Evolutionary conservation across 345 rosid genomes (phyloP).

Genomic region (Euphorbia pulcherrima): DNA sequence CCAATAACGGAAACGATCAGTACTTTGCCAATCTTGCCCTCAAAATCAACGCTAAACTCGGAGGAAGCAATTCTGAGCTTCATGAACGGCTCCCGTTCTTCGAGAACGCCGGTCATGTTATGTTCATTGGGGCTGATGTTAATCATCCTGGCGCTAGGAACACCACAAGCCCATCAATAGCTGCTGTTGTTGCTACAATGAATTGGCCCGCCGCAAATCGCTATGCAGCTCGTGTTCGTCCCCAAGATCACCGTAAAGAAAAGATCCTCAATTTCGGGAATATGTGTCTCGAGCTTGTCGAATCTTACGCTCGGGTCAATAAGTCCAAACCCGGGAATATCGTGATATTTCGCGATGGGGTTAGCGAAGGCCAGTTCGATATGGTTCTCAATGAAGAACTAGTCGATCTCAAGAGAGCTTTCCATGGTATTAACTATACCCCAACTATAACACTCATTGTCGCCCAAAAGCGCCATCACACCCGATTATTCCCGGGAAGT

Average conservation of each 20-base stretch:
- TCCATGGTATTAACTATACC: slow-evolving; percentile 30
- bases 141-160: slow-evolving; percentile 67
- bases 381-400: slow-evolving; percentile 79
- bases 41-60: slow-evolving; percentile 94
- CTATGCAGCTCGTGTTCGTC: slow-evolving; percentile 67
- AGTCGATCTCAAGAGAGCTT: slow-evolving; percentile 45
- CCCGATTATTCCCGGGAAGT: slow-evolving; percentile 57
- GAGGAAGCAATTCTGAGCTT: slow-evolving; percentile 85
- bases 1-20: slow-evolving; percentile 48
- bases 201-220: slow-evolving; percentile 90
- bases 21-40: slow-evolving; percentile 71
- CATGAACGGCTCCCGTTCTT: slow-evolving; percentile 47
- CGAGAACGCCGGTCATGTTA: slow-evolving; percentile 41
- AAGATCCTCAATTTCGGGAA: slow-evolving; percentile 58
- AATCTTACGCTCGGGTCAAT: slow-evolving; percentile 40
- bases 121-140: slow-evolving; percentile 91
- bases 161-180: slow-evolving; percentile 68
- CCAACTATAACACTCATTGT: slow-evolving; percentile 71
- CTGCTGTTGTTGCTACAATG: slow-evolving; percentile 74
- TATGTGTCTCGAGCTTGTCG: slow-evolving; percentile 63
- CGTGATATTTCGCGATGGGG: slow-evolving; percentile 84
- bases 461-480: slow-evolving; percentile 76
- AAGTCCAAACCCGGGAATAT: slow-evolving; percentile 50
- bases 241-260: slow-evolving; percentile 60
- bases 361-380: slow-evolving; percentile 72